Percentiles rank a stretch among this genome's conserved stretches.
Conservation (phyloP, 2,329 filamentous ascomycete genomes). For the Trichoderma afroharzianum region DNA sequence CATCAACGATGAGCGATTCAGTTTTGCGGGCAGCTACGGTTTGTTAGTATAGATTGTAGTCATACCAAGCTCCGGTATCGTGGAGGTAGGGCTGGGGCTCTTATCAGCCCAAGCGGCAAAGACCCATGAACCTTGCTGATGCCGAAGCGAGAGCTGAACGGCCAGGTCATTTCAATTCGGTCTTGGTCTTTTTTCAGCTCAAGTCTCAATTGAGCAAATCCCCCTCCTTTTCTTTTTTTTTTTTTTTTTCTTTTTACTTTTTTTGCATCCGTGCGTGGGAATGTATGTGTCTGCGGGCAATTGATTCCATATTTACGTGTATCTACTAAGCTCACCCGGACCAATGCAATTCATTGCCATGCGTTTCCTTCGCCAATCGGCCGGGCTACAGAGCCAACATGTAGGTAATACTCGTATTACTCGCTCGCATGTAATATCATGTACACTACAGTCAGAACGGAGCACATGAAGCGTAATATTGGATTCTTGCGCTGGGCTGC, state of each 20-base stretch:
- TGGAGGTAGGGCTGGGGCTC: constrained; percentile 15
- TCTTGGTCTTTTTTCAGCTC: not conserved
- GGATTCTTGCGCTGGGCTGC: not conserved
- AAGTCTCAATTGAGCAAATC: not conserved
- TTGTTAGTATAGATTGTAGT: not conserved
- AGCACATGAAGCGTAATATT: not conserved
- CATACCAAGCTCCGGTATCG: not conserved
- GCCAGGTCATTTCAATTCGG: not conserved
- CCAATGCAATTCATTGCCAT: not conserved
- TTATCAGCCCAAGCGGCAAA: constrained; percentile 5
- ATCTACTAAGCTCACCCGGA: not conserved
- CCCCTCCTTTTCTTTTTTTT: not conserved
- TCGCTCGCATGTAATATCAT: not conserved
- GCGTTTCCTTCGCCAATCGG: not conserved
- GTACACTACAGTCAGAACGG: not conserved
- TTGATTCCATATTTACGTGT: not conserved
- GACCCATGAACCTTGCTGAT: not conserved
- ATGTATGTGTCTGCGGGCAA: not conserved
- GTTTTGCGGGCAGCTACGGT: not conserved
- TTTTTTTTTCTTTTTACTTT: not conserved
- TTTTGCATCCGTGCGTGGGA: too few species aligned
- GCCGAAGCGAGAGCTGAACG: constrained; percentile 5
- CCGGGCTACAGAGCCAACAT: not conserved
- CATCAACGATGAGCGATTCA: constrained; percentile 14
- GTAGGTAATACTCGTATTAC: not conserved